These are phyloP conservation scores for Chrysanthemum seticuspe DNA, from an alignment of 129 eudicot genomes.

Conservation along the genomic window DNA sequence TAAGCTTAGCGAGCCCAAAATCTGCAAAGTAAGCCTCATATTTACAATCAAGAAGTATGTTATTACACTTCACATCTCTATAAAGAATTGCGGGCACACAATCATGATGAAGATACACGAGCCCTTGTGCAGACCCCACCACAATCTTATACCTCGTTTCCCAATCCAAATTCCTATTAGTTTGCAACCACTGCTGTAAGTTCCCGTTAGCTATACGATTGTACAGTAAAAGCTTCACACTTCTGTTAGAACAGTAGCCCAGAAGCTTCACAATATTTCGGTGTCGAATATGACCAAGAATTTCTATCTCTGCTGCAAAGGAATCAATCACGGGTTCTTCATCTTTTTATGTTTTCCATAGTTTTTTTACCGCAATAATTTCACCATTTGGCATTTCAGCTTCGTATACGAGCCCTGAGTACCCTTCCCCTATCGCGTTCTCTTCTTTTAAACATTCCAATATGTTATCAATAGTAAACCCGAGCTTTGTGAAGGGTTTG, in stretches of 20 bases:
- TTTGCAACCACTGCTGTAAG: conserved; percentile 35
- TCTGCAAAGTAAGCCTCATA: no score
- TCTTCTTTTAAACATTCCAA: no score
- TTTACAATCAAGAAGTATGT: no score
- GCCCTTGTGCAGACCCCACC: conserved; percentile 93
- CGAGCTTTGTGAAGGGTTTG: no score
- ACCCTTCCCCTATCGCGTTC: conserved; percentile 35
- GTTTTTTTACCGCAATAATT: conserved; percentile 80
- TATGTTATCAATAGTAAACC: no score
- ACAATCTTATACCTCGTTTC: conserved; percentile 90
- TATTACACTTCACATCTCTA: no score
- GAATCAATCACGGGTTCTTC: conserved; percentile 70
- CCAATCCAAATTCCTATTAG: conserved; percentile 75
- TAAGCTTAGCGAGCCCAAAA: conserved; percentile 36
- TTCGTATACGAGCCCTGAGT: conserved; percentile 83
- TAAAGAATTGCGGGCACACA: no score
- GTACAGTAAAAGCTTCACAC: conserved; percentile 62
- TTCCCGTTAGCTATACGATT: background rate
- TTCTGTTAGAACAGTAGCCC: conserved; percentile 88
- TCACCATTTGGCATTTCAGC: conserved; percentile 94
- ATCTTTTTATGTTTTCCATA: conserved; percentile 80
- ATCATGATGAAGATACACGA: conserved; percentile 5
- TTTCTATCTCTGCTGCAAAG: conserved; percentile 90
- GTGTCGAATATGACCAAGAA: conserved; percentile 87
- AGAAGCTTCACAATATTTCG: conserved; percentile 74